Evolutionary conservation across 768 basidiomycete genomes (phyloP).

Genomic region (Russula foetens): DNA sequence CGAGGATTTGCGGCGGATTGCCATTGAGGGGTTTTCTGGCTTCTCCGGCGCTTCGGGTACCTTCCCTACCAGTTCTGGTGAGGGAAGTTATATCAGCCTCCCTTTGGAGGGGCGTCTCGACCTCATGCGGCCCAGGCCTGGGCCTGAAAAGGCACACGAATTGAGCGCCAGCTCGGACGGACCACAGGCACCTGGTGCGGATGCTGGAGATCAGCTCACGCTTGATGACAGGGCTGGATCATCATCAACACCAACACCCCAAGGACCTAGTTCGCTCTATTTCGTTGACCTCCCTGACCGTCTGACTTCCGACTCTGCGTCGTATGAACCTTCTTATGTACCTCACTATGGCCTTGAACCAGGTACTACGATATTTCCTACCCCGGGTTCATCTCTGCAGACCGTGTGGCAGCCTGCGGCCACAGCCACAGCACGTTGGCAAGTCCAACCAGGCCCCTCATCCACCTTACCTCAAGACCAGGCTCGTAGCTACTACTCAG

Average conservation of each 20-base stretch:
- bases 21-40: conserved; percentile 45
- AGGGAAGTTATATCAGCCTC: conserved; percentile 72
- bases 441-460: conserved; percentile 9
- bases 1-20: conserved; percentile 45
- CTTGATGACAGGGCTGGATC: background rate
- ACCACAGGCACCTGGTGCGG: background rate
- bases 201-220: background rate
- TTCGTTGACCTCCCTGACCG: background rate
- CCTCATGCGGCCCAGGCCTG: conserved; percentile 55
- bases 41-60: conserved; percentile 20
- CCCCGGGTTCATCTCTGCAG: conserved; percentile 6
- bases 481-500: conserved; percentile 11
- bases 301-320: background rate
- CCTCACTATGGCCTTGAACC: background rate
- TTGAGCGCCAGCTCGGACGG: background rate
- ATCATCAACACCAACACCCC: background rate
- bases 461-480: conserved; percentile 21
- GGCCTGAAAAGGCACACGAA: conserved; percentile 8
- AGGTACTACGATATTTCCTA: background rate
- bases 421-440: background rate
- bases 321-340: background rate
- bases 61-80: conserved; percentile 26
- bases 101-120: conserved; percentile 87
- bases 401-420: conserved; percentile 10
- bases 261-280: background rate